Evolutionary conservation across 345 rosid genomes (phyloP), one percentile per base, ranked within the genome.

Genomic region (Citrus unshiu): DNA sequence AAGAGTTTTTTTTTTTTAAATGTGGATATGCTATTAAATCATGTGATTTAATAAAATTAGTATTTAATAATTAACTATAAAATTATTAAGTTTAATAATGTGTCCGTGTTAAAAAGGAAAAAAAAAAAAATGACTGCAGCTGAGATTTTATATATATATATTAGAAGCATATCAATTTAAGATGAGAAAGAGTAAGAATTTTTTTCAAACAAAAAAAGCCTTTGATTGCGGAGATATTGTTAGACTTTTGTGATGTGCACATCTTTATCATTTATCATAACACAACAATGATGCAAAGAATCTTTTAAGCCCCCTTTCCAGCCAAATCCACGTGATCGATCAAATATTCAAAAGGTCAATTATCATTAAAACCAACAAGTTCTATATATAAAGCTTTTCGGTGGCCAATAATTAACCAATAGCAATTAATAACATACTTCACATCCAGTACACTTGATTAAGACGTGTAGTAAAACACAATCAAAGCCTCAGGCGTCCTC

Each of bases 171-270:
- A 12, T 12, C 51, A 43, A 43, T 43, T 43, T 43, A 10, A 43
- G 16, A 51, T 51, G 0, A 56, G 74, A 75, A 71, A 75, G 78
- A 49, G 69, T 9, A 73, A 56, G 25, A 78, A 32, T 77, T 43
- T 66, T 77, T 27, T 40, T 73, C 51, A 72, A 66, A 16, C 14
- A 58, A 35, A 79, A 81, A 81, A 84, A 81, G 86, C 76, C 86
- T 18, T 73, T 75, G 82, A 83, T 85, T 72, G 64, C 70, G 88
- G 86, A 64, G 74, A 72, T 32, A 64, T 24, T 46, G 51, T 12
- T 10, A n/a, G 56, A 37, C 68, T 27, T 25, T 37, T n/a, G 40
- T 49, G 69, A 77, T 79, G 72, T 74, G 83, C 78, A 57, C 24
- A 7, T 62, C 78, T 79, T 67, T 56, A 57, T 57, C 81, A 67